Conservation (phyloP, 495 filamentous ascomycete species). For the Aspergillus saccharolyticus region DNA sequence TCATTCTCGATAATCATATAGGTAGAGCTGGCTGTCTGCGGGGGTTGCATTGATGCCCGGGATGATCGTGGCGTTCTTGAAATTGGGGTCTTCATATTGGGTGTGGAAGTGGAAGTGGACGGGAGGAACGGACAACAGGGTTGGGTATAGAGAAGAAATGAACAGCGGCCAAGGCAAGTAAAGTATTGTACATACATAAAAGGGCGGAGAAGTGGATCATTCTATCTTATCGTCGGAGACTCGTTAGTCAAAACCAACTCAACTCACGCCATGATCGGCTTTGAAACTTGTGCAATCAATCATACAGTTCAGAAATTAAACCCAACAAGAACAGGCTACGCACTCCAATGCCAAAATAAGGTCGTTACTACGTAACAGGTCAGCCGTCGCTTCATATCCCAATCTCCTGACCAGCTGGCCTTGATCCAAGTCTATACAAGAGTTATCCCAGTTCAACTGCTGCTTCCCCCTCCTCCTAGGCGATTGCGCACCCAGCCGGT, state of each 20-base stretch:
- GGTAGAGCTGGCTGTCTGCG: neutral
- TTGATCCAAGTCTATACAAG: neutral
- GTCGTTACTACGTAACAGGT: neutral
- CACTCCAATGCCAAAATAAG: neutral
- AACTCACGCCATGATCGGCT: too few relatives aligned
- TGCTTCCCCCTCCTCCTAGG: slow-evolving; percentile 28
- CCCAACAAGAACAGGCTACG: neutral
- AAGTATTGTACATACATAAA: neutral
- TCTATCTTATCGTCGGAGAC: neutral
- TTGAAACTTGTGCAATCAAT: too few relatives aligned
- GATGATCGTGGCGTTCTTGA: slow-evolving; percentile 14
- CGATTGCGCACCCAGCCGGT: slow-evolving; percentile 37
- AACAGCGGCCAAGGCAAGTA: neutral
- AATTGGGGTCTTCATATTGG: slow-evolving; percentile 17
- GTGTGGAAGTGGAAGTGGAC: neutral
- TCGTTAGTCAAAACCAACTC: neutral
- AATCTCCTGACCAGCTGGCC: neutral
- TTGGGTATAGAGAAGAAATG: neutral
- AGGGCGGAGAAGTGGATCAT: neutral
- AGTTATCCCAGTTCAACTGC: neutral
- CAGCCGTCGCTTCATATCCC: neutral
- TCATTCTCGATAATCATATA: slow-evolving; percentile 30
- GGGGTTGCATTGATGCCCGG: neutral
- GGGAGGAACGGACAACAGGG: neutral
- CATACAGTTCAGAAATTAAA: too few relatives aligned